phyloP scores from a whole-genome alignment of 257 asterid genomes.

The Nicotiana attenuata region DNA sequence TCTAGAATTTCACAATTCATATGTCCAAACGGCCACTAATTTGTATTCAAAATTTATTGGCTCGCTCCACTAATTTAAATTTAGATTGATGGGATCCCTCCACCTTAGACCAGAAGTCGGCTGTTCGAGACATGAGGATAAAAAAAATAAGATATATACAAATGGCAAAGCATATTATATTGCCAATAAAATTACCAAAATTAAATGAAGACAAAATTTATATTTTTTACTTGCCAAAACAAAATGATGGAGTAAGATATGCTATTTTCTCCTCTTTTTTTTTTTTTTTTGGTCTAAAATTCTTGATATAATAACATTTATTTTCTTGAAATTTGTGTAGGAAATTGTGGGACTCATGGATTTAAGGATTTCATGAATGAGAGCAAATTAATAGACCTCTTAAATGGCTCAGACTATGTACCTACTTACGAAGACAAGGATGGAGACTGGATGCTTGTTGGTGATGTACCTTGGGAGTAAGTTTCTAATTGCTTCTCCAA shows the following conservation, averaged over 20 bases:
- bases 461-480: constrained; percentile 49
- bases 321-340: constrained; percentile 16
- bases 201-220: no score
- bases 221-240: no score
- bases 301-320: neutral
- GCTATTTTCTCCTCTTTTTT: neutral
- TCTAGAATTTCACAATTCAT: no score
- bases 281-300: neutral
- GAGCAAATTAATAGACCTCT: constrained; percentile 49
- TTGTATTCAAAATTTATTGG: no score
- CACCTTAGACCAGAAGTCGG: no score
- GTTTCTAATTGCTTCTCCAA: constrained; percentile 1
- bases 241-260: neutral
- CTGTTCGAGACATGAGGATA: no score
- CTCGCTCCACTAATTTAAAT: no score
- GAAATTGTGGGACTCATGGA: constrained; percentile 40
- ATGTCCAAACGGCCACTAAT: no score
- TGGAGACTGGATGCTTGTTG: constrained; percentile 41
- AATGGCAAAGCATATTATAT: no score
- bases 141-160: no score
- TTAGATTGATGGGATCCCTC: no score
- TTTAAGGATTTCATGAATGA: constrained; percentile 44
- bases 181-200: no score
- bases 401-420: constrained; percentile 54
- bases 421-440: constrained; percentile 41